These are phyloP conservation scores for Colletotrichum orchidophilum DNA, from an alignment of 2,329 filamentous ascomycete species.

Conservation along the genomic window DNA sequence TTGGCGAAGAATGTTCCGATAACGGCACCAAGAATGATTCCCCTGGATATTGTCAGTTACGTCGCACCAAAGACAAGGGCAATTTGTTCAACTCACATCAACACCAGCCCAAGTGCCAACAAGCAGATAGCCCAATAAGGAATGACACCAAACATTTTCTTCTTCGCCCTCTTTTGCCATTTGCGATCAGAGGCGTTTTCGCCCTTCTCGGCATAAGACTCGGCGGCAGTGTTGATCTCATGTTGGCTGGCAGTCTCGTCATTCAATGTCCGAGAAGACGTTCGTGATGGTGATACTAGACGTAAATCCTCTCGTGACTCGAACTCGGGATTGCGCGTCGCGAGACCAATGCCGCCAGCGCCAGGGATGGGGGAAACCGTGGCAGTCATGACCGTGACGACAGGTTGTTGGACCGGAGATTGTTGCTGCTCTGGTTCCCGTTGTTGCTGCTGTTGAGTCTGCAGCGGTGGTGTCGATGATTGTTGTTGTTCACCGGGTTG, in stretches of 20 bases:
- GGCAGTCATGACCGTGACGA: conserved; percentile 15
- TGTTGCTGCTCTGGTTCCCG: conserved; percentile 21
- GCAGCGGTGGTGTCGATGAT: conserved; percentile 1
- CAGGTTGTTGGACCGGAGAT: not conserved
- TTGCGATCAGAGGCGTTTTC: conserved; percentile 43
- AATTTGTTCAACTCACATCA: conserved; percentile 47
- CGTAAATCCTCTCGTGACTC: conserved; percentile 65
- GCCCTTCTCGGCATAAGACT: conserved; percentile 55
- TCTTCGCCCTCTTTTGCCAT: conserved; percentile 64
- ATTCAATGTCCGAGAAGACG: conserved; percentile 61
- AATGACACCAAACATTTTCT: conserved; percentile 66
- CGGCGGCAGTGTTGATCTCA: conserved; percentile 63
- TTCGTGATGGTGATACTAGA: conserved; percentile 56
- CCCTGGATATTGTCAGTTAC: conserved; percentile 35
- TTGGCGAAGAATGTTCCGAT: conserved; percentile 57
- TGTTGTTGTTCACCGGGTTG: conserved; percentile 18
- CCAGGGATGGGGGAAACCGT: conserved; percentile 53
- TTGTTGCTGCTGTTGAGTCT: conserved; percentile 12
- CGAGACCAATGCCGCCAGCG: conserved; percentile 69
- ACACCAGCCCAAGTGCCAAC: conserved; percentile 55
- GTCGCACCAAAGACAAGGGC: too few relatives aligned
- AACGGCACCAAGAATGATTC: conserved; percentile 65
- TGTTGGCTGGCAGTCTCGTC: conserved; percentile 60
- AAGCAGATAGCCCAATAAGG: conserved; percentile 70
- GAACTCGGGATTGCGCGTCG: conserved; percentile 70